phyloP scores from a whole-genome alignment of 2,329 filamentous ascomycete genomes.

The Neophaeococcomyces mojaviensis region DNA sequence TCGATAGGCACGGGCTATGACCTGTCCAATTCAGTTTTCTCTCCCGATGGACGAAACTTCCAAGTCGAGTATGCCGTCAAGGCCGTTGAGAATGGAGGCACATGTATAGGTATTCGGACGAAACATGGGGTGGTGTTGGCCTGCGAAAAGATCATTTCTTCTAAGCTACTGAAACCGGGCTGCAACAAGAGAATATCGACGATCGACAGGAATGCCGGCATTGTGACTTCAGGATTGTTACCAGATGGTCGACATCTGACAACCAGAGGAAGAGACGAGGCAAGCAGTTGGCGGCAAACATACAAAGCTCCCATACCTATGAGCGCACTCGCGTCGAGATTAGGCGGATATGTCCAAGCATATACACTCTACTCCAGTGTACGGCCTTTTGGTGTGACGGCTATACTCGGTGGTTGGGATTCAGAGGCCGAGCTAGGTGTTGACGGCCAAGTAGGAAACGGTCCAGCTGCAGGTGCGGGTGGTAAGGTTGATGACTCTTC shows the following conservation, averaged over 20 bases:
- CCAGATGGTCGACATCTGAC: constrained; percentile 94
- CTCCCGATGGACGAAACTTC: constrained; percentile 96
- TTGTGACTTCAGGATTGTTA: constrained; percentile 85
- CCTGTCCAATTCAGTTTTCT: constrained; percentile 99
- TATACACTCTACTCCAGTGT: constrained; percentile 97
- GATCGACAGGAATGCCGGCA: constrained; percentile 85
- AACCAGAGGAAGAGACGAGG: constrained; percentile 88
- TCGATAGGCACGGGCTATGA: constrained; percentile 99
- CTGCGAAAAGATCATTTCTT: constrained; percentile 91
- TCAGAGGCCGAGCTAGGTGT: constrained; percentile 76
- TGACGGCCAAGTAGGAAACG: constrained; percentile 80
- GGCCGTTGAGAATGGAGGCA: constrained; percentile 96
- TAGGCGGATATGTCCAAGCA: constrained; percentile 93
- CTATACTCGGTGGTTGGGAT: constrained; percentile 90
- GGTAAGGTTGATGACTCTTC: constrained; percentile 63
- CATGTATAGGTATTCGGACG: constrained; percentile 90
- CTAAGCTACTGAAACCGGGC: constrained; percentile 88
- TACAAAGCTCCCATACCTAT: constrained; percentile 94
- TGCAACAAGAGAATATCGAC: constrained; percentile 97
- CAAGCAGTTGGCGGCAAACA: constrained; percentile 78
- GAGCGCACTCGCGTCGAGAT: constrained; percentile 78
- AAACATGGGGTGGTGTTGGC: constrained; percentile 95
- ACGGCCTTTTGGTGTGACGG: constrained; percentile 91
- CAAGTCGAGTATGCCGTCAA: constrained; percentile 98
- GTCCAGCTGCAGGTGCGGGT: constrained; percentile 70